Evolutionary conservation across 306 rosid species (phyloP).

Genomic region (Senna tora): DNA sequence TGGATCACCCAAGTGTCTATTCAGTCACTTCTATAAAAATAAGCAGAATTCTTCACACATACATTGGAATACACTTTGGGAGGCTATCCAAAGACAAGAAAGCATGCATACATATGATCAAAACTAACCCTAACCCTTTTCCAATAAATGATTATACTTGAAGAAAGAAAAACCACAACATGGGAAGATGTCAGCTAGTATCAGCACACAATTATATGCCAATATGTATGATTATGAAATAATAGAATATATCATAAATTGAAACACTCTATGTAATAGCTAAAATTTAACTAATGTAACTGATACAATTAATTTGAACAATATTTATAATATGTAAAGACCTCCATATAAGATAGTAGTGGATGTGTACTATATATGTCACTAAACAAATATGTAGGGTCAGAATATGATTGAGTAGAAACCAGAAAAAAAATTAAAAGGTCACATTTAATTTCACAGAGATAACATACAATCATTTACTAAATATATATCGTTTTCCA

Average conservation of each 20-base stretch:
- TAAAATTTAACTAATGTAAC: neutral
- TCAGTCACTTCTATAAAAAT: constrained; percentile 58
- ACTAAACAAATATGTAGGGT: neutral
- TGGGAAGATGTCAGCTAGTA: constrained; percentile 25
- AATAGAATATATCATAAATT: constrained; percentile 13
- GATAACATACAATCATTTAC: constrained; percentile 41
- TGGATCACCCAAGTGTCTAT: constrained; percentile 57
- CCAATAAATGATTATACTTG: constrained; percentile 35
- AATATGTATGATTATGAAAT: neutral
- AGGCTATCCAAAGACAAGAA: constrained; percentile 39
- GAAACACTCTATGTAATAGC: neutral
- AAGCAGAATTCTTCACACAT: constrained; percentile 37
- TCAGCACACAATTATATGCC: constrained; percentile 9
- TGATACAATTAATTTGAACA: neutral
- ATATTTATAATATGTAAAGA: neutral
- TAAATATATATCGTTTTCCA: constrained; percentile 38
- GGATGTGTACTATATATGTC: constrained; percentile 4
- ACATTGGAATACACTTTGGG: constrained; percentile 39
- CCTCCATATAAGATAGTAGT: neutral
- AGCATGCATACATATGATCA: constrained; percentile 7
- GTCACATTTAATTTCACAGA: constrained; percentile 29
- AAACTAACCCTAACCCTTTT: constrained; percentile 46
- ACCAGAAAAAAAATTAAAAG: constrained; percentile 26
- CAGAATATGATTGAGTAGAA: constrained; percentile 22
- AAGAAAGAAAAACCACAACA: constrained; percentile 17